Evolutionary conservation across 768 basidiomycete genomes (phyloP).

Genomic region (Melanogaster broomeanus): DNA sequence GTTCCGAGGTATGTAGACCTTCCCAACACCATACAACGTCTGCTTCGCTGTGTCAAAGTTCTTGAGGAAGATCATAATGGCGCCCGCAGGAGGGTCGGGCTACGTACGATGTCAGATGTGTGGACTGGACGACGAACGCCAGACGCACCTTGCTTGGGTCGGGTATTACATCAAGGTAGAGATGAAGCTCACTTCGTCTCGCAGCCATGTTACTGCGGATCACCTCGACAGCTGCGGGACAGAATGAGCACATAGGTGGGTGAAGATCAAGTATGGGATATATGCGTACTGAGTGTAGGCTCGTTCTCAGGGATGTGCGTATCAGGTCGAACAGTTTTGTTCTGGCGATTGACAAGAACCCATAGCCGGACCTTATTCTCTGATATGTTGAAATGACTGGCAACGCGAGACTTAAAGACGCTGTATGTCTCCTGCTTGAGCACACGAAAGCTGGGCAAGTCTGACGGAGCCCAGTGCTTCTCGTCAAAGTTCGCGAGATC

Average conservation of each 20-base stretch:
- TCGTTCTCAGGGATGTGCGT: slow-evolving; percentile 96
- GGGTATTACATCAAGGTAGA: slow-evolving; percentile 92
- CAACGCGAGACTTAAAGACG: slow-evolving; percentile 90
- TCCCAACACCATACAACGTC: slow-evolving; percentile 81
- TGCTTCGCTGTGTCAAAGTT: slow-evolving; percentile 96
- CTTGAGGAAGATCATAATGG: slow-evolving; percentile 98
- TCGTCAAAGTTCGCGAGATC: slow-evolving; percentile 98
- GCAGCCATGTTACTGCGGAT: slow-evolving; percentile 99
- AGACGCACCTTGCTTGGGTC: slow-evolving; percentile 70
- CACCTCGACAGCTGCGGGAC: slow-evolving; percentile 78
- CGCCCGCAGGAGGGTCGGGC: slow-evolving; percentile 75
- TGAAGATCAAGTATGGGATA: neutral
- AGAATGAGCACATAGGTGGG: slow-evolving; percentile 11
- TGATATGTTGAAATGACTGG: slow-evolving; percentile 81
- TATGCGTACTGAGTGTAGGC: slow-evolving; percentile 75
- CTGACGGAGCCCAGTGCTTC: slow-evolving; percentile 94
- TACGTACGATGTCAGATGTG: slow-evolving; percentile 26
- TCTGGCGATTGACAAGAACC: slow-evolving; percentile 98
- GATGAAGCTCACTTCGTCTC: slow-evolving; percentile 87
- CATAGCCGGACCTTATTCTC: slow-evolving; percentile 91
- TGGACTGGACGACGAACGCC: neutral
- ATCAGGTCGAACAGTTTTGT: slow-evolving; percentile 98
- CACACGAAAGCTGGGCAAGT: slow-evolving; percentile 94
- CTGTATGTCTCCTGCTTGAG: slow-evolving; percentile 92
- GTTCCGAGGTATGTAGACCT: slow-evolving; percentile 83